phyloP scores from a whole-genome alignment of 768 basidiomycete genomes.

The Termitomyces sp. region DNA sequence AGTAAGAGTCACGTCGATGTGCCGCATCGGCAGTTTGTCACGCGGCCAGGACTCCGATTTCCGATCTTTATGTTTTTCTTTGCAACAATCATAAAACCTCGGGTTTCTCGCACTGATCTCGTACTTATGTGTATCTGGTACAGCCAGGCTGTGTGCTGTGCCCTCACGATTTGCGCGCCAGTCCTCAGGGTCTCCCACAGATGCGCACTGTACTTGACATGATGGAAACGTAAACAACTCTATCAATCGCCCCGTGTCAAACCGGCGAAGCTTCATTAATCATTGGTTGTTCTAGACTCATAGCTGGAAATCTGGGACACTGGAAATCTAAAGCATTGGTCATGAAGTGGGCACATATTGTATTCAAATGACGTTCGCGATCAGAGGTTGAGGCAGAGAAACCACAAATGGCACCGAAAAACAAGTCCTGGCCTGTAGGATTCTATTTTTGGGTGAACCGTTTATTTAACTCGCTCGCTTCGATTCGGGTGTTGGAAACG shows the following conservation, averaged over 20 bases:
- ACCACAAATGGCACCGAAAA: not conserved
- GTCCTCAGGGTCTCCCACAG: not conserved
- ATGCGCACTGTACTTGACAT: not conserved
- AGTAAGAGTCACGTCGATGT: not conserved
- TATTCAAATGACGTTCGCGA: not conserved
- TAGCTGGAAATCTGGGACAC: not conserved
- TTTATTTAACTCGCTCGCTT: slow-evolving; percentile 9
- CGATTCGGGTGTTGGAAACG: slow-evolving; percentile 11
- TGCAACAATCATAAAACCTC: not conserved
- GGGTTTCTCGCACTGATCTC: not conserved
- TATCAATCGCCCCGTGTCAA: not conserved
- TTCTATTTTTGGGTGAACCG: slow-evolving; percentile 12
- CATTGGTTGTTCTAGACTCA: not conserved
- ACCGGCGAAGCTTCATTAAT: not conserved
- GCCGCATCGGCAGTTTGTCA: not conserved
- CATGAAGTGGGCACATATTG: not conserved
- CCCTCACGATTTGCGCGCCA: not conserved
- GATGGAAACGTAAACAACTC: slow-evolving; percentile 1
- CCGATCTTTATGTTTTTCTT: not conserved
- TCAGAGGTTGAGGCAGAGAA: not conserved
- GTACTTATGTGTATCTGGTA: not conserved
- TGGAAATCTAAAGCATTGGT: not conserved
- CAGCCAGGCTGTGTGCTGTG: not conserved
- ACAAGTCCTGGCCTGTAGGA: not conserved
- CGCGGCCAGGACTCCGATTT: not conserved